Conservation (phyloP, 2,329 filamentous ascomycete species). For the Corinectria fuckeliana region DNA sequence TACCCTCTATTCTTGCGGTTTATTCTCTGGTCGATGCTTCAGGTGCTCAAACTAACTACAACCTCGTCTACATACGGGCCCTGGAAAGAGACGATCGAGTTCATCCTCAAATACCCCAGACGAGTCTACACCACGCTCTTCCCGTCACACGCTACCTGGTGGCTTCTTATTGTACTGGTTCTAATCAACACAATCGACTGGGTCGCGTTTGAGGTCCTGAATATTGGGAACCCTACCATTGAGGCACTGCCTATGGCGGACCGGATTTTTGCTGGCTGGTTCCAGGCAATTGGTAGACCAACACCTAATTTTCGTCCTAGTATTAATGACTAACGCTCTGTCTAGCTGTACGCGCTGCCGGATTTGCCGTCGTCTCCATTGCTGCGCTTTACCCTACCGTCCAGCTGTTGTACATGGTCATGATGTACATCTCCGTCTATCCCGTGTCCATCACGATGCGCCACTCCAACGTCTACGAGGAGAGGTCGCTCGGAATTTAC, state of each 20-base stretch:
- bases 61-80: constrained; percentile 44
- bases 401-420: constrained; percentile 66
- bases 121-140: constrained; percentile 70
- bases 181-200: constrained; percentile 68
- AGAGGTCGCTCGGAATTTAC: constrained; percentile 69
- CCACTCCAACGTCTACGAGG: constrained; percentile 75
- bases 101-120: constrained; percentile 62
- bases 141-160: constrained; percentile 68
- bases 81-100: constrained; percentile 58
- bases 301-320: not conserved
- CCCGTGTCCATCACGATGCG: constrained; percentile 69
- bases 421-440: constrained; percentile 72
- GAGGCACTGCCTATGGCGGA: constrained; percentile 57
- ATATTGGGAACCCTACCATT: constrained; percentile 65
- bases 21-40: constrained; percentile 60
- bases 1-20: constrained; percentile 70
- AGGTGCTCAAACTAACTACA: constrained; percentile 48
- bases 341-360: constrained; percentile 67
- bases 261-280: constrained; percentile 68
- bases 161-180: constrained; percentile 66
- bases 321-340: constrained; percentile 11
- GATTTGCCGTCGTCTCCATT: constrained; percentile 70
- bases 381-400: constrained; percentile 62
- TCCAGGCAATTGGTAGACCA: constrained; percentile 62
- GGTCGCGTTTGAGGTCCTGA: constrained; percentile 70